These are phyloP conservation scores for Phytopythium ostracodes DNA, from an alignment of 352 stramenopile species.

Conservation along the genomic window DNA sequence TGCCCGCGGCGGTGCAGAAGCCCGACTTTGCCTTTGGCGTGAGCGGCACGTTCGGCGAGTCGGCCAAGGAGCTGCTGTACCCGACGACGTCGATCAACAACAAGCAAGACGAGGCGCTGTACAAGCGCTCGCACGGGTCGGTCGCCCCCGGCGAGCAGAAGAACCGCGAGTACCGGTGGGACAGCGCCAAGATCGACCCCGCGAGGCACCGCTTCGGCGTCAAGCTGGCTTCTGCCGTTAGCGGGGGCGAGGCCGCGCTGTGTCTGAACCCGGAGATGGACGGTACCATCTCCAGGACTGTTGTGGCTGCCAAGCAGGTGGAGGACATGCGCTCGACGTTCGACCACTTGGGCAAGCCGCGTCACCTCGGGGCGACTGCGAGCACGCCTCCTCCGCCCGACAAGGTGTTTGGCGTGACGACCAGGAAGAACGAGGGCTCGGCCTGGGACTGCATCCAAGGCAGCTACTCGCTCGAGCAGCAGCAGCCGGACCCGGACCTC, in stretches of 20 bases:
- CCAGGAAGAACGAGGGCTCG: constrained; percentile 41
- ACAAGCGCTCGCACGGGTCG: constrained; percentile 75
- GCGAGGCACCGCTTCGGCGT: constrained; percentile 67
- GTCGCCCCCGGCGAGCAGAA: constrained; percentile 84
- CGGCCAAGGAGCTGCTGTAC: constrained; percentile 84
- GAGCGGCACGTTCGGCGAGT: constrained; percentile 66
- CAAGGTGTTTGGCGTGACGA: constrained; percentile 63
- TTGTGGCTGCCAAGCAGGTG: constrained; percentile 58
- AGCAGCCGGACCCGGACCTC: constrained; percentile 80
- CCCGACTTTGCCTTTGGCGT: constrained; percentile 66
- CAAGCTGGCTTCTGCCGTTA: constrained; percentile 18
- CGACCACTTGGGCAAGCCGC: constrained; percentile 69
- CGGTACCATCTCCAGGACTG: constrained; percentile 30
- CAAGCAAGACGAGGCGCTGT: constrained; percentile 55
- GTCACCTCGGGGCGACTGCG: constrained; percentile 45
- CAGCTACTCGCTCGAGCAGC: constrained; percentile 72
- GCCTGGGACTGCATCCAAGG: constrained; percentile 82
- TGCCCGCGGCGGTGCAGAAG: constrained; percentile 50
- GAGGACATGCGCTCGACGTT: constrained; percentile 70
- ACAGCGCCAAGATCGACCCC: constrained; percentile 59
- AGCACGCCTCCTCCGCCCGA: constrained; percentile 30
- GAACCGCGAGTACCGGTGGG: constrained; percentile 82
- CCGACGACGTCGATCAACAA: constrained; percentile 54
- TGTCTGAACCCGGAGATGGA: constrained; percentile 76
- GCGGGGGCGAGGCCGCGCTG: constrained; percentile 41